Conservation (phyloP, 2,329 filamentous ascomycete species). For the Fusarium begoniae region DNA sequence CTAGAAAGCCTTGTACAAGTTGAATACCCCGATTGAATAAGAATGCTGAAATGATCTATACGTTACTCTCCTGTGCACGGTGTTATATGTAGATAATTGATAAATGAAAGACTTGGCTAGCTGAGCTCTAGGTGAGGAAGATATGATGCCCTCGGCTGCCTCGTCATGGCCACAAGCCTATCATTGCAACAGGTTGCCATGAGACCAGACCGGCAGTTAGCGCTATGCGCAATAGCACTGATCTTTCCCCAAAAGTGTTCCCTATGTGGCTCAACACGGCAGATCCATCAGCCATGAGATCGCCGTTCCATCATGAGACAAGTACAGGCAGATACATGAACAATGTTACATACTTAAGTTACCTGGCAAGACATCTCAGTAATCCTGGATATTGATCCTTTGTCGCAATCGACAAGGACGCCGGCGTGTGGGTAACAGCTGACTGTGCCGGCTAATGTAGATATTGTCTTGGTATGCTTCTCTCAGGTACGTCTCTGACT, state of each 20-base stretch:
- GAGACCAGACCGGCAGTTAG: background rate
- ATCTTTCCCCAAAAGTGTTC: background rate
- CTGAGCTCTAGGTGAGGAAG: background rate
- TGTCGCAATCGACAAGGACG: background rate
- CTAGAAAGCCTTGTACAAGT: slow-evolving; percentile 26
- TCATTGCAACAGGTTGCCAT: background rate
- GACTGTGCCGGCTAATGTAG: background rate
- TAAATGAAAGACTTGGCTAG: background rate
- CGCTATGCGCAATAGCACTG: background rate
- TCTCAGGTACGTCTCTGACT: background rate
- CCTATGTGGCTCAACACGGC: background rate
- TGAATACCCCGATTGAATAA: slow-evolving; percentile 30
- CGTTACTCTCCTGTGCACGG: background rate
- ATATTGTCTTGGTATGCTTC: background rate
- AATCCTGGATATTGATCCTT: background rate
- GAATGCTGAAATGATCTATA: background rate
- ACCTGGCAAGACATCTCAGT: background rate
- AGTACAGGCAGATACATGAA: slow-evolving; percentile 2
- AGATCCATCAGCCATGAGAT: slow-evolving; percentile 7
- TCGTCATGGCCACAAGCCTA: background rate
- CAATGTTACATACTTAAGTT: background rate
- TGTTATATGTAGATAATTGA: background rate
- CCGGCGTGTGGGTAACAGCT: background rate
- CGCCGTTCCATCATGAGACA: slow-evolving; percentile 14
- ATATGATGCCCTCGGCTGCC: background rate